Evolutionary conservation across 2,329 filamentous ascomycete species (phyloP), one percentile per base, ranked within the genome.

Genomic region (Microascus cirrosus): DNA sequence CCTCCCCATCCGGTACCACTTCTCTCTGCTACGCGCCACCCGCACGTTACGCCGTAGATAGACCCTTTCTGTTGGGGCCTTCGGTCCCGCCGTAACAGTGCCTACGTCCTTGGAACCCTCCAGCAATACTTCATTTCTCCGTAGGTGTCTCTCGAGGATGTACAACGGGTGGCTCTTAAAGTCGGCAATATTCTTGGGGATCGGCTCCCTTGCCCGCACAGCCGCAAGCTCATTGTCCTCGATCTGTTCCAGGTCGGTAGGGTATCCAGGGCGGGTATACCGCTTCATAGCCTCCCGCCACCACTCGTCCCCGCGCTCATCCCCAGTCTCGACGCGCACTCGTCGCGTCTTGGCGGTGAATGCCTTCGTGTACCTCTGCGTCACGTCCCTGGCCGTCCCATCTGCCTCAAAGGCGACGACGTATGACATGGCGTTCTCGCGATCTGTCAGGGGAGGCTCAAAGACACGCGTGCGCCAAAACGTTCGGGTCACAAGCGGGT

Each of bases 301-400:
- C 82, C 82, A 85, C 57, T 65, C 65, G 11, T 73, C 73, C 0
- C 74, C 79, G 11, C 73, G 65, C 63, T 78, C 71, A 74, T 76
- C 52, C 68, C 77, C 69, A 35, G 67, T 70, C 54, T 97, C 94
- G 1, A 99, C 80, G n/a, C 94, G 84, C 59, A 82, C 71, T 62
- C 85, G 90, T 24, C 89, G 81, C 1, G 92, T 96, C 71, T 97
- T 97, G 24, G 92, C 89, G 64, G 91, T 94, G 71, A 87, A 97
- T 0, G 87, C 86, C 69, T 94, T 95, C 1, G 85, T 80, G 67
- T 99, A 99, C 18, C 94, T 83, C 58, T 84, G 80, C 0, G 94
- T 99, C 0, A 99, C 89, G 65, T 99, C 94, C 65, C 82, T 84
- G 1, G 84, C 90, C 15, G 82, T 83, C 2, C 85, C 87, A 62